Conservation (phyloP, 2,329 filamentous ascomycete species). For the Aspergillus viridinutans region DNA sequence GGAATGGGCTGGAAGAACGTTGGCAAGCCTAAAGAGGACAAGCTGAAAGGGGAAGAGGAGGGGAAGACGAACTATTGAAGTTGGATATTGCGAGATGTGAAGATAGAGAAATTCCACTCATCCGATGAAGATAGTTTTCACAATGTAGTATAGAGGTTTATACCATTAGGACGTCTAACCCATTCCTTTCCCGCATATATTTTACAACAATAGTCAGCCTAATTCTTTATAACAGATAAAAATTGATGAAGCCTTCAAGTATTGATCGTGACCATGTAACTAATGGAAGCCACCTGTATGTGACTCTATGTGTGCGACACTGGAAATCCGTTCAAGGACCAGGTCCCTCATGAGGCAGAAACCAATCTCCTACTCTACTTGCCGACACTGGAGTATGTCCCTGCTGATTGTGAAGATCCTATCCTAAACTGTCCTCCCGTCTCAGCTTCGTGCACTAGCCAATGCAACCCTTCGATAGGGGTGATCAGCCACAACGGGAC, state of each 20-base stretch:
- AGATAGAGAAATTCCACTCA: background rate
- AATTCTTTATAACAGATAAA: too few species aligned
- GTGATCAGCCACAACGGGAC: too few species aligned
- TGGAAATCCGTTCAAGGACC: too few species aligned
- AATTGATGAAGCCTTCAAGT: too few species aligned
- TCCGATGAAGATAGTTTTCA: too few species aligned
- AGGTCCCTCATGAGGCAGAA: background rate
- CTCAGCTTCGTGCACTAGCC: background rate
- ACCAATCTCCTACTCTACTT: too few species aligned
- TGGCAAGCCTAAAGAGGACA: slow-evolving; percentile 9
- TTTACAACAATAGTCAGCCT: too few species aligned
- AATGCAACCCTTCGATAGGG: background rate
- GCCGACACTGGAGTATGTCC: background rate
- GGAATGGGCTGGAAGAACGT: slow-evolving; percentile 29
- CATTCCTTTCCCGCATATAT: too few species aligned
- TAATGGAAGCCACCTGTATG: background rate
- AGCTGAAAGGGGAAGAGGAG: background rate
- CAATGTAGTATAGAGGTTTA: too few species aligned
- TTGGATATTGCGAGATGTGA: background rate
- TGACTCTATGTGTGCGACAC: background rate
- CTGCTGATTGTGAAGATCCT: background rate
- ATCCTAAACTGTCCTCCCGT: background rate
- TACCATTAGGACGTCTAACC: too few species aligned
- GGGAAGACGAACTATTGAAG: background rate
- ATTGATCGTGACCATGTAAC: too few species aligned